phyloP scores from a whole-genome alignment of 345 rosid genomes.

The Gossypium longicalyx region DNA sequence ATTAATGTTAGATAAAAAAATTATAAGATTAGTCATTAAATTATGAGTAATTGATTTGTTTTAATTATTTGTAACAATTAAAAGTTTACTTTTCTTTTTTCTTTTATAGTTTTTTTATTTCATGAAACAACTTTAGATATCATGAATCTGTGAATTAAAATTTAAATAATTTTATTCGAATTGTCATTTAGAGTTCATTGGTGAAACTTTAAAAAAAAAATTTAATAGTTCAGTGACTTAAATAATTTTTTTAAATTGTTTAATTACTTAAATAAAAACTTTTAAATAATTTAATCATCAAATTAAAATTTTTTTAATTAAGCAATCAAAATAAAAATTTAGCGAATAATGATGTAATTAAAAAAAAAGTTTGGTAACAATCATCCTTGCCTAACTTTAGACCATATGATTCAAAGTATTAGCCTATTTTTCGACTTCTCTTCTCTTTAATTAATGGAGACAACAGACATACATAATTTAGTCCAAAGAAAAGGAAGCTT shows the following conservation, averaged over 20 bases:
- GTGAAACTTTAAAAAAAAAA: too few relatives aligned
- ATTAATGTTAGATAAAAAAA: too few relatives aligned
- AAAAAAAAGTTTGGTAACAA: neutral
- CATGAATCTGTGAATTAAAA: rapidly evolving
- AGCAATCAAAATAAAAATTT: too few relatives aligned
- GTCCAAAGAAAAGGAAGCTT: neutral
- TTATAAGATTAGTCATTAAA: too few relatives aligned
- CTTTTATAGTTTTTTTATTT: too few relatives aligned
- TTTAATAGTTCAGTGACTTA: rapidly evolving
- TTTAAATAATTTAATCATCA: rapidly evolving
- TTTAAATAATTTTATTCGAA: rapidly evolving
- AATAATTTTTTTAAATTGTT: too few relatives aligned
- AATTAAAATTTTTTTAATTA: too few relatives aligned
- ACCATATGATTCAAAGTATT: neutral
- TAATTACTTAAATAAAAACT: rapidly evolving
- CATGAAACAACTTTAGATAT: too few relatives aligned
- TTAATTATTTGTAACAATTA: too few relatives aligned
- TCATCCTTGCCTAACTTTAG: neutral
- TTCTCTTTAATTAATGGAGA: neutral
- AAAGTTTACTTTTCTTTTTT: too few relatives aligned
- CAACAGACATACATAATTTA: neutral
- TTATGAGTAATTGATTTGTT: too few relatives aligned
- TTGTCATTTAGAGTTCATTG: rapidly evolving
- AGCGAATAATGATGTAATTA: neutral
- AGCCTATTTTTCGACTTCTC: neutral